phyloP scores from a whole-genome alignment of 768 basidiomycete genomes.

The Antrodiella citrinella region DNA sequence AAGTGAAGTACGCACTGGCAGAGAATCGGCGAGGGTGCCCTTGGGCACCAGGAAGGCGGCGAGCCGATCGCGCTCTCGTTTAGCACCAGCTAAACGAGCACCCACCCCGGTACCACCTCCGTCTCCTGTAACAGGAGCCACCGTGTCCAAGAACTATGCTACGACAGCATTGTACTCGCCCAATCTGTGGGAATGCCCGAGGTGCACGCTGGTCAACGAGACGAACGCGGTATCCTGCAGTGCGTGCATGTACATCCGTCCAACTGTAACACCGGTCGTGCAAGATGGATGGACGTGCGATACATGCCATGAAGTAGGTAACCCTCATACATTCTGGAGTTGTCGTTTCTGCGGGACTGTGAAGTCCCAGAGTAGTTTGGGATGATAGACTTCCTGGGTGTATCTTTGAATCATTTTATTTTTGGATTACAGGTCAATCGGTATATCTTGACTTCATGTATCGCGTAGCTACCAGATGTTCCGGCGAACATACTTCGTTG shows the following conservation, averaged over 20 bases:
- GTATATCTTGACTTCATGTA: background rate
- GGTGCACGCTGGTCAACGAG: constrained; percentile 64
- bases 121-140: constrained; percentile 5
- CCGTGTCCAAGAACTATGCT: background rate
- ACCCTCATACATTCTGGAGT: constrained; percentile 63
- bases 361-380: constrained; percentile 29
- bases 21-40: constrained; percentile 4
- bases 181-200: constrained; percentile 26
- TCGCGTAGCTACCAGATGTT: background rate
- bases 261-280: constrained; percentile 2
- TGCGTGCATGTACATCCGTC: constrained; percentile 42
- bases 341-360: constrained; percentile 67
- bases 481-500: background rate
- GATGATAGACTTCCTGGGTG: no score
- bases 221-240: constrained; percentile 44
- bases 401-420: background rate
- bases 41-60: constrained; percentile 1
- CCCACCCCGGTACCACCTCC: constrained; percentile 4
- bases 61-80: constrained; percentile 2
- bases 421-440: background rate
- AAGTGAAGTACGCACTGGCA: constrained; percentile 14
- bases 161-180: constrained; percentile 3
- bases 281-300: constrained; percentile 53
- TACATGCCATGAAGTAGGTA: constrained; percentile 54
- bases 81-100: background rate